phyloP scores from a whole-genome alignment of 108 stramenopile species.

The Cylindrotheca closterium region DNA sequence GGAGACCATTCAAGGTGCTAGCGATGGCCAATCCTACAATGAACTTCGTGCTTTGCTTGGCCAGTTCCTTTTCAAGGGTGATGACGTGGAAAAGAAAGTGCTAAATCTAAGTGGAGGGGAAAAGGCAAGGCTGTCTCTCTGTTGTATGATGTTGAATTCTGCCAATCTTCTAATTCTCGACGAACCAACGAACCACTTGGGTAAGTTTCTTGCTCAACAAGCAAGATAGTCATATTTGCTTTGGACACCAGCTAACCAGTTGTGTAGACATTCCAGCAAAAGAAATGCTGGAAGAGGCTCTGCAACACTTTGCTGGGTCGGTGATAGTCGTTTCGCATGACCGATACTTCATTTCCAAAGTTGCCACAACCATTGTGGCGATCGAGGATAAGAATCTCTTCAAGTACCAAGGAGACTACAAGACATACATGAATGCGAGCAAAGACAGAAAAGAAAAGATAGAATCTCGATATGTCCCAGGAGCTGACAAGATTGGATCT shows the following conservation, averaged over 20 bases:
- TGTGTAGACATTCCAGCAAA: conserved; percentile 94
- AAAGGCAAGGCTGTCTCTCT: conserved; percentile 91
- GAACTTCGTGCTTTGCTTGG: conserved; percentile 91
- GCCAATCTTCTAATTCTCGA: conserved; percentile 92
- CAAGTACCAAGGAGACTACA: conserved; percentile 94
- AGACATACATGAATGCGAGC: conserved; percentile 91
- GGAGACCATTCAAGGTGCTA: conserved; percentile 79
- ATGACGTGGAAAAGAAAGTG: conserved; percentile 91
- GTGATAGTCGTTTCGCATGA: conserved; percentile 95
- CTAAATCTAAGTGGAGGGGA: conserved; percentile 91
- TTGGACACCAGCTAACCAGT: conserved; percentile 1
- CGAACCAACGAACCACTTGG: conserved; percentile 84
- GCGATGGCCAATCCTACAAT: conserved; percentile 81
- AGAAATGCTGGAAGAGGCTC: conserved; percentile 97
- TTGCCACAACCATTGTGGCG: conserved; percentile 93
- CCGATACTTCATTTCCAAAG: conserved; percentile 95
- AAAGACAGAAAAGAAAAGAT: conserved; percentile 82
- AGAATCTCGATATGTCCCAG: conserved; percentile 79
- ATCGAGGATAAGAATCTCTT: conserved; percentile 87
- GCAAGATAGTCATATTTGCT: neutral
- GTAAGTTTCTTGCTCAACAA: conserved; percentile 15
- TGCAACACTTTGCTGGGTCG: conserved; percentile 91
- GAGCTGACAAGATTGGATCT: conserved; percentile 67
- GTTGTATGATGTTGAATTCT: conserved; percentile 92
- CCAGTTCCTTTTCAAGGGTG: conserved; percentile 95